phyloP scores from a whole-genome alignment of 78 protist genomes.

The Isochrysis galbana region DNA sequence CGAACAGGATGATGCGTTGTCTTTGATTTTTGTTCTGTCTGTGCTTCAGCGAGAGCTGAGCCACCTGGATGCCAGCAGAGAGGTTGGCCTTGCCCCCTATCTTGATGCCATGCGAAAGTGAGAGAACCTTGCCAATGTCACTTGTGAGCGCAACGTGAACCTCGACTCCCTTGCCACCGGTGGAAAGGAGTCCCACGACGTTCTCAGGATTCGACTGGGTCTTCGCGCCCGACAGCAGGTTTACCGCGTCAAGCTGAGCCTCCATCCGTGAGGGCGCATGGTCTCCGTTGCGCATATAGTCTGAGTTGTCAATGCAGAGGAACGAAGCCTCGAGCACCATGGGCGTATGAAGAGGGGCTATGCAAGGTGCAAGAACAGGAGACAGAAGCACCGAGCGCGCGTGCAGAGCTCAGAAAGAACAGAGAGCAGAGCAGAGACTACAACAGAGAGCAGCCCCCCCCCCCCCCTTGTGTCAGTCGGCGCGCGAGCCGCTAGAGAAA shows the following conservation, averaged over 20 bases:
- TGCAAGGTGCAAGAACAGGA: no score
- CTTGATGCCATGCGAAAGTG: conserved; percentile 23
- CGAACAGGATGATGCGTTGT: conserved; percentile 87
- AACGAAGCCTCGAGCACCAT: conserved; percentile 16
- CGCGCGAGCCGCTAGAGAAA: no score
- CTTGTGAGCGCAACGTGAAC: conserved; percentile 64
- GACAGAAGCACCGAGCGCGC: no score
- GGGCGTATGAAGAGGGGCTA: background rate
- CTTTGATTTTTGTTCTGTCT: conserved; percentile 84
- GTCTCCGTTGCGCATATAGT: conserved; percentile 77
- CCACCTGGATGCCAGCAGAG: conserved; percentile 33
- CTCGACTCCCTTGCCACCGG: conserved; percentile 48
- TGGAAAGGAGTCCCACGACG: conserved; percentile 57
- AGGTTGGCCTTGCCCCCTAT: conserved; percentile 35
- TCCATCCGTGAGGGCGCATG: conserved; percentile 60
- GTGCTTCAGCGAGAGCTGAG: conserved; percentile 84
- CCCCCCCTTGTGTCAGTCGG: no score
- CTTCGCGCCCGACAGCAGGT: conserved; percentile 51
- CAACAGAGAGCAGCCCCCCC: no score
- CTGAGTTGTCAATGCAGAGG: background rate
- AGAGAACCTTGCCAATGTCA: conserved; percentile 61
- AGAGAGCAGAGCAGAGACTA: no score
- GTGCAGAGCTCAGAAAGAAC: no score
- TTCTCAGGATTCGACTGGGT: conserved; percentile 64
- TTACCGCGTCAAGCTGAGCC: conserved; percentile 64